These are phyloP conservation scores for Metschnikowia bowlesiae DNA, from an alignment of 805 yeast species.

Conservation along the genomic window DNA sequence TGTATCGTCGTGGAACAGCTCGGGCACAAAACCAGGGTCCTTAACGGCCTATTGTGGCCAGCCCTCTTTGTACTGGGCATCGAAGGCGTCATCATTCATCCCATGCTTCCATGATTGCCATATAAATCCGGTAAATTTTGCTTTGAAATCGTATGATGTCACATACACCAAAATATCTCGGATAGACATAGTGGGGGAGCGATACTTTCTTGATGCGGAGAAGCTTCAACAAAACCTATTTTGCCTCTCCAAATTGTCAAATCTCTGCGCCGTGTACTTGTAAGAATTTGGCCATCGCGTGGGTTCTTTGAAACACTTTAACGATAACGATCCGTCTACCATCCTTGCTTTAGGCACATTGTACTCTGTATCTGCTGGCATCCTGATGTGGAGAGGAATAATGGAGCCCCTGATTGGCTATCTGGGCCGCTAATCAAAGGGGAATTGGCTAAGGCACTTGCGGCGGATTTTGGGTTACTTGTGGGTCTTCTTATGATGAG, in stretches of 20 bases:
- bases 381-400: too few relatives aligned
- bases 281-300: conserved; percentile 34
- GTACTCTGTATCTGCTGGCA: too few relatives aligned
- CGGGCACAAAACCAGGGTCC: conserved; percentile 74
- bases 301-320: too few relatives aligned
- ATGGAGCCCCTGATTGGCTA: too few relatives aligned
- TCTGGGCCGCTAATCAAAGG: too few relatives aligned
- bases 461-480: too few relatives aligned
- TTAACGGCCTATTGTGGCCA: conserved; percentile 65
- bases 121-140: conserved; percentile 68
- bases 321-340: too few relatives aligned
- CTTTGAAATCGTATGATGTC: conserved; percentile 67
- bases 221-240: conserved; percentile 55
- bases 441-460: too few relatives aligned
- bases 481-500: too few relatives aligned
- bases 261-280: conserved; percentile 59
- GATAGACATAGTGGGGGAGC: conserved; percentile 20
- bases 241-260: conserved; percentile 54
- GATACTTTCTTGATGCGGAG: conserved; percentile 52
- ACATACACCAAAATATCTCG: conserved; percentile 62
- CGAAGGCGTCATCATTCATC: conserved; percentile 52
- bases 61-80: conserved; percentile 44
- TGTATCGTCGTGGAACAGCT: conserved; percentile 74
- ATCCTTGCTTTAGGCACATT: too few relatives aligned
- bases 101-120: conserved; percentile 96